A percentile compares a stretch with the other conserved stretches of the same genome.
These are phyloP conservation scores for Eucalyptus marginata DNA, from an alignment of 345 rosid genomes.

Conservation along the genomic window DNA sequence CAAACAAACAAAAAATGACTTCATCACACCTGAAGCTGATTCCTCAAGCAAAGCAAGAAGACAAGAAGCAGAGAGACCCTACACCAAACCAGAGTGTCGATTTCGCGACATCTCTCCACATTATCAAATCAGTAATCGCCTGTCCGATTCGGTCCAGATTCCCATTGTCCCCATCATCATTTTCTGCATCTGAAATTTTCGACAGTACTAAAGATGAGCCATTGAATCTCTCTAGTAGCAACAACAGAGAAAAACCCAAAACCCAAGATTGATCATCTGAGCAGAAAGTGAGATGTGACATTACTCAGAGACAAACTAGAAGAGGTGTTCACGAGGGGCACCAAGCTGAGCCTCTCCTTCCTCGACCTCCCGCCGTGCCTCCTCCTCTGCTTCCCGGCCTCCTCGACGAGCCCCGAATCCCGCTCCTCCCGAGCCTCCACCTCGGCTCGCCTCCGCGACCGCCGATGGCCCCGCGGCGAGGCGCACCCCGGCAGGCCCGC, in stretches of 20 bases:
- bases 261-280: not conserved
- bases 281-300: not conserved
- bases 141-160: slow-evolving; percentile 46
- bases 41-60: slow-evolving; percentile 78
- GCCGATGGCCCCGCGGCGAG: slow-evolving; percentile 48
- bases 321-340: slow-evolving; percentile 30
- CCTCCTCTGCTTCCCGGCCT: slow-evolving; percentile 42
- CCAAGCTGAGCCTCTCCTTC: slow-evolving; percentile 60
- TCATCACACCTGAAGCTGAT: slow-evolving; percentile 50
- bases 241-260: not conserved
- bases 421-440: slow-evolving; percentile 56
- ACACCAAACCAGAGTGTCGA: slow-evolving; percentile 90
- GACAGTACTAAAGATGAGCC: not conserved
- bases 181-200: slow-evolving; percentile 11
- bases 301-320: slow-evolving; percentile 37
- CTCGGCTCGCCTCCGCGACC: slow-evolving; percentile 55
- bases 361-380: slow-evolving; percentile 35
- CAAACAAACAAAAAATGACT: not conserved
- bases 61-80: slow-evolving; percentile 65
- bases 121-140: slow-evolving; percentile 38
- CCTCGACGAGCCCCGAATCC: slow-evolving; percentile 37
- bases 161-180: slow-evolving; percentile 31
- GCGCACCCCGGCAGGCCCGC: slow-evolving; percentile 23
- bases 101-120: slow-evolving; percentile 84
- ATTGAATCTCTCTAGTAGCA: not conserved